phyloP scores from a whole-genome alignment of 2,329 filamentous ascomycete species.

The Aspergillus persii region DNA sequence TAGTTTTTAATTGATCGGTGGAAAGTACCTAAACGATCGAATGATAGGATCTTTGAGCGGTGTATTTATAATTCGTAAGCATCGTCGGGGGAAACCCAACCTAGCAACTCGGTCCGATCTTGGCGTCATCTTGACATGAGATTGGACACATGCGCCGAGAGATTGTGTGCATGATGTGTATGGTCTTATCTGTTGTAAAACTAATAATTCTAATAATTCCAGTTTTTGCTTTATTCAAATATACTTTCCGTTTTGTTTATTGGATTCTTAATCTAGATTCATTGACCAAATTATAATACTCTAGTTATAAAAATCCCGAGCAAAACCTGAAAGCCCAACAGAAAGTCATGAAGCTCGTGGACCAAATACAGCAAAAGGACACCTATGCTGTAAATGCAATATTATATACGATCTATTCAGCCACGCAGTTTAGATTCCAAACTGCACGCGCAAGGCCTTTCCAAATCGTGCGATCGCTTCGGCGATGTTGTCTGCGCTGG shows the following conservation, averaged over 20 bases:
- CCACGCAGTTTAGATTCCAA: slow-evolving; percentile 43
- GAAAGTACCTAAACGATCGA: not conserved
- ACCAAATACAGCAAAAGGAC: not conserved
- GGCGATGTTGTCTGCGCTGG: slow-evolving; percentile 66
- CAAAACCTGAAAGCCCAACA: not conserved
- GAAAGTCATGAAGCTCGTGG: not conserved
- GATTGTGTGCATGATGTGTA: too few species aligned
- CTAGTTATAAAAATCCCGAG: not conserved
- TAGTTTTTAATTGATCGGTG: not conserved
- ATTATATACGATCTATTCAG: not conserved
- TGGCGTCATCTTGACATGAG: not conserved
- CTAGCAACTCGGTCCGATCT: not conserved
- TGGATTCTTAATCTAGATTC: not conserved
- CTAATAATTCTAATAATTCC: too few species aligned
- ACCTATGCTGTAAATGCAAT: not conserved
- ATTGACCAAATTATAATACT: not conserved
- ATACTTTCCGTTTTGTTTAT: too few species aligned
- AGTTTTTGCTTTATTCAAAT: too few species aligned
- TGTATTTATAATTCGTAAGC: not conserved
- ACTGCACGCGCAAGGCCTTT: slow-evolving; percentile 64
- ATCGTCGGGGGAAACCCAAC: not conserved
- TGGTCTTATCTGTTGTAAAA: too few species aligned
- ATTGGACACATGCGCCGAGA: too few species aligned
- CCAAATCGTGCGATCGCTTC: slow-evolving; percentile 75
- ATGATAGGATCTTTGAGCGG: not conserved